phyloP scores from a whole-genome alignment of 1,284 basidiomycete species.

The Xerocomus minutiporus region DNA sequence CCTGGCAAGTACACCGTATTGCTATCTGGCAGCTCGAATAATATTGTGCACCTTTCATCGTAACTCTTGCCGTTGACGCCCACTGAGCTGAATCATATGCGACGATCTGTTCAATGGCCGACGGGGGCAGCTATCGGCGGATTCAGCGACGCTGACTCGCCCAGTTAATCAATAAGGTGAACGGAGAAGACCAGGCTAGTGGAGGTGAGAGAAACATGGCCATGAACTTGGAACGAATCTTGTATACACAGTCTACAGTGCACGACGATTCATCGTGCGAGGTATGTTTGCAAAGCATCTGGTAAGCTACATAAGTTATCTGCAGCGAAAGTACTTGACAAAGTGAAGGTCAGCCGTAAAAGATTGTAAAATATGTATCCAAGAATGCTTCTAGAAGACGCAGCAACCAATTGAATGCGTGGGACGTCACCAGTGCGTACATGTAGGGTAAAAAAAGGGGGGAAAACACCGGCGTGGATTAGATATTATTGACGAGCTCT shows the following conservation, averaged over 20 bases:
- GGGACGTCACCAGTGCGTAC: constrained; percentile 2
- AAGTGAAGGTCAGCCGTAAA: constrained; percentile 11
- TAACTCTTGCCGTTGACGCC: too few species aligned
- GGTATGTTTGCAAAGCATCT: constrained; percentile 3
- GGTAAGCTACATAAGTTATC: constrained; percentile 28
- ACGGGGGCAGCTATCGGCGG: too few species aligned
- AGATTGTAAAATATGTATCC: constrained; percentile 23
- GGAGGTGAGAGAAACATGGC: too few species aligned
- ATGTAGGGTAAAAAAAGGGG: background rate
- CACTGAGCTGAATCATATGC: too few species aligned
- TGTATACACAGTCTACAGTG: background rate
- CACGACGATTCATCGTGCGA: background rate
- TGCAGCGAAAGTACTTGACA: constrained; percentile 17
- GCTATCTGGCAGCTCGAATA: too few species aligned
- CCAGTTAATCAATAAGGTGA: too few species aligned
- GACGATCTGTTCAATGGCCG: too few species aligned
- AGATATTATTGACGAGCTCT: constrained; percentile 59
- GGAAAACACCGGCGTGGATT: constrained; percentile 2
- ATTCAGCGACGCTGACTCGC: too few species aligned
- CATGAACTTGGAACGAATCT: too few species aligned
- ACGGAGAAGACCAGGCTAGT: too few species aligned
- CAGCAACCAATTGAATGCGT: constrained; percentile 1
- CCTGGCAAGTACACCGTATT: too few species aligned
- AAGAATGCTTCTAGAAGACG: constrained; percentile 16
- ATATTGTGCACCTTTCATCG: too few species aligned